These are phyloP conservation scores for Pythium periplocum DNA, from an alignment of 352 stramenopile genomes.

Conservation along the genomic window DNA sequence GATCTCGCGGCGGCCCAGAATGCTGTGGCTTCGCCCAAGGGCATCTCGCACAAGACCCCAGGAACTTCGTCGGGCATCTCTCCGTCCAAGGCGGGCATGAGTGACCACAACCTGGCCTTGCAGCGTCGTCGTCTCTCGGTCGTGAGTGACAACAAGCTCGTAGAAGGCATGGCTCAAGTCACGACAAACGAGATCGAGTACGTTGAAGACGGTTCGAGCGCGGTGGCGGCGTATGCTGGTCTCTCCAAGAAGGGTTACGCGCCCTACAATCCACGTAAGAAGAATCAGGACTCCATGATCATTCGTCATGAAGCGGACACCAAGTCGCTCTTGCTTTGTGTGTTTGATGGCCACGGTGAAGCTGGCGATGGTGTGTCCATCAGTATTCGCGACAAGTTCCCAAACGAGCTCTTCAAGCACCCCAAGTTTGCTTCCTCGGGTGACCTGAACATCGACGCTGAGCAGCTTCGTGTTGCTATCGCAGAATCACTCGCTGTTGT, in stretches of 20 bases:
- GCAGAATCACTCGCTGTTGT: conserved; percentile 40
- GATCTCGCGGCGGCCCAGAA: conserved; percentile 35
- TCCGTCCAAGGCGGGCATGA: conserved; percentile 26
- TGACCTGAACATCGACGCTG: conserved; percentile 51
- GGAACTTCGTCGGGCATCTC: conserved; percentile 20
- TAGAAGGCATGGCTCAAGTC: conserved; percentile 67
- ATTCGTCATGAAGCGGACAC: conserved; percentile 91
- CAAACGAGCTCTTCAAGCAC: conserved; percentile 90
- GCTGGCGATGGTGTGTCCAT: conserved; percentile 91
- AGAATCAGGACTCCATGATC: conserved; percentile 97
- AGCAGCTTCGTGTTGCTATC: conserved; percentile 52
- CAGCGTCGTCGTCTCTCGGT: conserved; percentile 66
- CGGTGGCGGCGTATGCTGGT: conserved; percentile 61
- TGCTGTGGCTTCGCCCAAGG: conserved; percentile 78
- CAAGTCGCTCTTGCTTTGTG: conserved; percentile 92
- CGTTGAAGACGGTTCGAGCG: conserved; percentile 50
- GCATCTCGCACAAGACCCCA: conserved; percentile 71
- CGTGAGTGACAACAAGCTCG: conserved; percentile 79
- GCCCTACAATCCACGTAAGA: conserved; percentile 96
- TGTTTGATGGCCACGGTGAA: conserved; percentile 97
- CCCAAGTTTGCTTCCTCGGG: conserved; percentile 58
- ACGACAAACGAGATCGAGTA: conserved; percentile 58
- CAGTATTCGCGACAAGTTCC: conserved; percentile 87
- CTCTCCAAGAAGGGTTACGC: conserved; percentile 83
- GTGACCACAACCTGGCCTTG: conserved; percentile 52